These are phyloP conservation scores for Quercus aquifolioides DNA, from an alignment of 306 rosid species.

Conservation along the genomic window DNA sequence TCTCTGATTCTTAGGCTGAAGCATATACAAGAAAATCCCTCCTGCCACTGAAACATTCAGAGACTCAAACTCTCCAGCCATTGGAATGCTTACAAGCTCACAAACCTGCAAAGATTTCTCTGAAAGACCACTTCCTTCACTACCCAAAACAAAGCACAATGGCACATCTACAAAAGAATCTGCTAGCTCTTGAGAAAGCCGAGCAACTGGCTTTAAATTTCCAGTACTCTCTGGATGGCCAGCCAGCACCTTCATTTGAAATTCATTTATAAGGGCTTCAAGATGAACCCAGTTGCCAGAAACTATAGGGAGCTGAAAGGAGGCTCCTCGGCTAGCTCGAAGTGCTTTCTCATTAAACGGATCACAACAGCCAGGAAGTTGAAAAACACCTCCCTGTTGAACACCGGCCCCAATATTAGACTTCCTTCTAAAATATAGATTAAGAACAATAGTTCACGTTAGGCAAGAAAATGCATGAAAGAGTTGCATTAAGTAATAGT, in stretches of 20 bases:
- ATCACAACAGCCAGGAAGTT: slow-evolving; percentile 94
- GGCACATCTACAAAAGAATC: slow-evolving; percentile 46
- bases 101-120: slow-evolving; percentile 49
- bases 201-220: slow-evolving; percentile 33
- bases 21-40: slow-evolving; percentile 88
- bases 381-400: slow-evolving; percentile 75
- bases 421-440: slow-evolving; percentile 2
- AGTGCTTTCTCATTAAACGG: slow-evolving; percentile 92
- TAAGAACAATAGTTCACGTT: not conserved
- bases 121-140: slow-evolving; percentile 91
- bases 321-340: slow-evolving; percentile 95
- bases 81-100: slow-evolving; percentile 88
- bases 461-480: not conserved
- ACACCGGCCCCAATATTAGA: slow-evolving; percentile 1
- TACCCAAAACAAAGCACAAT: slow-evolving; percentile 80
- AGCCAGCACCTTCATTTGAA: slow-evolving; percentile 66
- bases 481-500: not conserved
- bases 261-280: slow-evolving; percentile 43
- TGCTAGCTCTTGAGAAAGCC: slow-evolving; percentile 54
- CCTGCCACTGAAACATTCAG: slow-evolving; percentile 98
- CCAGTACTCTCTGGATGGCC: slow-evolving; percentile 67
- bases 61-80: slow-evolving; percentile 85
- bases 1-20: slow-evolving; percentile 34
- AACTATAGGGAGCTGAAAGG: slow-evolving; percentile 82
- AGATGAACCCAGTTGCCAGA: slow-evolving; percentile 78